Evolutionary conservation across 2,329 filamentous ascomycete genomes (phyloP), one percentile per base, ranked within the genome.

Genomic region (Talaromyces sp.): DNA sequence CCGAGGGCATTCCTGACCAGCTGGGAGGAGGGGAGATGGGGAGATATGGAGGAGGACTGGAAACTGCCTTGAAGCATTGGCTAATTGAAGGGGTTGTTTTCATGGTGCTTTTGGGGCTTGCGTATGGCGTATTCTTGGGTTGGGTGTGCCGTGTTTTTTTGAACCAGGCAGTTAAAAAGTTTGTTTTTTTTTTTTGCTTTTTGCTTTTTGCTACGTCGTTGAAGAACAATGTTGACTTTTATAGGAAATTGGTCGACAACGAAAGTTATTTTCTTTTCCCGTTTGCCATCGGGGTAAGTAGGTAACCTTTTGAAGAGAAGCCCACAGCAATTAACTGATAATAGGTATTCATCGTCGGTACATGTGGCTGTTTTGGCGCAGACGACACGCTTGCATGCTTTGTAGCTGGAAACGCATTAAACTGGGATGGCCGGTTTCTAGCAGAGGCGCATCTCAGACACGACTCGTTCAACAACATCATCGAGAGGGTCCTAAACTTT

Each of bases 381-480:
- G 83, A 87, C 60, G 85, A 87, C 63, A 79, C 86, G 0, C 77
- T 88, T 3, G 84, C 85, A 3, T 88, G 84, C 68, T 87, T 87
- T 61, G 78, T 84, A 2, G 85, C 86, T 0, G 86, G 85, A 6
- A 83, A 80, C 66, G 79, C 80, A 12, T 73, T 88, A 53, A 88
- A 87, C 71, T 88, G 85, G 86, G 82, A 87, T 60, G 85, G 85
- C 3, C 68, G 79, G n/a, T 87, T 83, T 66, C 81, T 86, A 2
- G 76, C 76, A 4, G 85, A 87, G 69, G 78, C 82, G 0, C 77
- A 85, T 61, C 73, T 78, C 8, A 80, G 84, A 8, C 84, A 86
- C 66, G 85, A 87, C 61, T 83, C 86, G 54, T 84, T 87, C 66
- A 87, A 87, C 68, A 78, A 80, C 2, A 81, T 79, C 42, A 77